Evolutionary conservation across 257 asterid genomes (phyloP).

Genomic region (Nicotiana knightiana): DNA sequence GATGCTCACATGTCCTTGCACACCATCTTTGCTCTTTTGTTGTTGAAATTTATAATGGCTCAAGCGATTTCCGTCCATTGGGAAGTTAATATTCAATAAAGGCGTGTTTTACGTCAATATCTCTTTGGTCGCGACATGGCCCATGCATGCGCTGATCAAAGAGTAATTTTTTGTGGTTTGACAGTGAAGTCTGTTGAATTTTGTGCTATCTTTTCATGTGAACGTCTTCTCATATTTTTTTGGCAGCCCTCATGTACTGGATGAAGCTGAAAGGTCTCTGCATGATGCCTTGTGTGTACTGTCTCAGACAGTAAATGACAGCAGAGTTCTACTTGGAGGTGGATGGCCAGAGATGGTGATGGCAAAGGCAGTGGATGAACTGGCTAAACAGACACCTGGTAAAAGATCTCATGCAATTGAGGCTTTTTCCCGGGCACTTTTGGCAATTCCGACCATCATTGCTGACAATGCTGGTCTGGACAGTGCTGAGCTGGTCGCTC

Average conservation of each 20-base stretch:
- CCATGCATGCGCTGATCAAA: not conserved
- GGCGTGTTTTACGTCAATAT: not conserved
- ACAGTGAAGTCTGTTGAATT: not conserved
- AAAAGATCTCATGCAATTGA: slow-evolving; percentile 87
- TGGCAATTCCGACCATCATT: slow-evolving; percentile 78
- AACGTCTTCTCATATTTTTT: not conserved
- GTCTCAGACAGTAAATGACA: slow-evolving; percentile 85
- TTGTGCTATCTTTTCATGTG: not conserved
- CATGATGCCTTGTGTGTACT: slow-evolving; percentile 92
- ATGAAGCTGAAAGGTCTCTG: slow-evolving; percentile 88
- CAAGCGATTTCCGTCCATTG: not conserved
- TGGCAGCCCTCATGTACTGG: slow-evolving; percentile 80
- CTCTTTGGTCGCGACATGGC: not conserved
- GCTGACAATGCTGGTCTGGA: slow-evolving; percentile 94
- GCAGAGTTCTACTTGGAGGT: slow-evolving; percentile 79
- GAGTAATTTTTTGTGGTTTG: not conserved
- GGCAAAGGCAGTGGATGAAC: slow-evolving; percentile 91
- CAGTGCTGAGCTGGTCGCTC: slow-evolving; percentile 82
- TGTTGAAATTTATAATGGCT: not conserved
- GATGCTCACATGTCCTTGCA: not conserved
- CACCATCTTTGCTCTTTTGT: not conserved
- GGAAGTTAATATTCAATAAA: not conserved
- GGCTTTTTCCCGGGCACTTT: slow-evolving; percentile 81
- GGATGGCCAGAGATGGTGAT: slow-evolving; percentile 97
- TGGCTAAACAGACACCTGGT: slow-evolving; percentile 84